These are phyloP conservation scores for Trichosporon sp. DNA, from an alignment of 1,284 basidiomycete genomes.

Conservation along the genomic window DNA sequence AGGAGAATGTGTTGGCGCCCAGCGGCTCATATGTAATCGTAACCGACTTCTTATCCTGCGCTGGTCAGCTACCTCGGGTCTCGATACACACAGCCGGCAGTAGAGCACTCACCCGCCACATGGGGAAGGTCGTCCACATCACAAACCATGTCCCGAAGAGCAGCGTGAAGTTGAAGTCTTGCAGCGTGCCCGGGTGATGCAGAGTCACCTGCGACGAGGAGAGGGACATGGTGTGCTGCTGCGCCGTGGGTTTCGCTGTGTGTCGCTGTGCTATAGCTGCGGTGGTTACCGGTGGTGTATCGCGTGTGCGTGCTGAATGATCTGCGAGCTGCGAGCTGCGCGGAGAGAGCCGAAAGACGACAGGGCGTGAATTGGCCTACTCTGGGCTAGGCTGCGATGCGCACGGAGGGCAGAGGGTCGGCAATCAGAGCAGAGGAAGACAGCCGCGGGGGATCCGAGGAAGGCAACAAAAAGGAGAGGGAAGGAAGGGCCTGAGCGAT, in stretches of 20 bases:
- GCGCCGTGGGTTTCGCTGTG: no score
- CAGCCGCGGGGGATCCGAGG: not conserved
- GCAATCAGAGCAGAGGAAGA: no score
- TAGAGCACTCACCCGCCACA: conserved; percentile 54
- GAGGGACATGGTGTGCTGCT: not conserved
- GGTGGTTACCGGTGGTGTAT: no score
- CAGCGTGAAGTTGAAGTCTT: conserved; percentile 36
- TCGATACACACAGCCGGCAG: no score
- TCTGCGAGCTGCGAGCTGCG: not conserved
- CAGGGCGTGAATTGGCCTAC: not conserved
- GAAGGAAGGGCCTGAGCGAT: not conserved
- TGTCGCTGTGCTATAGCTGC: no score
- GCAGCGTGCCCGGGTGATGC: conserved; percentile 3
- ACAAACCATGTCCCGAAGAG: conserved; percentile 54
- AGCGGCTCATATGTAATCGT: conserved; percentile 7
- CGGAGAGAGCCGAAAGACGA: not conserved
- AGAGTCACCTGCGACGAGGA: not conserved
- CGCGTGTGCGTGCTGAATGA: no score
- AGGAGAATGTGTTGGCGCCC: not conserved
- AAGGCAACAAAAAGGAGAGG: not conserved
- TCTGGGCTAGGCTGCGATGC: not conserved
- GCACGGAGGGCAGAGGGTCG: not conserved
- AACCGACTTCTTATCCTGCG: not conserved
- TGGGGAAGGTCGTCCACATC: conserved; percentile 51
- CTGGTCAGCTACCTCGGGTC: no score